Evolutionary conservation across 176 grass and related monocot genomes (phyloP).

Genomic region (Zea mays): DNA sequence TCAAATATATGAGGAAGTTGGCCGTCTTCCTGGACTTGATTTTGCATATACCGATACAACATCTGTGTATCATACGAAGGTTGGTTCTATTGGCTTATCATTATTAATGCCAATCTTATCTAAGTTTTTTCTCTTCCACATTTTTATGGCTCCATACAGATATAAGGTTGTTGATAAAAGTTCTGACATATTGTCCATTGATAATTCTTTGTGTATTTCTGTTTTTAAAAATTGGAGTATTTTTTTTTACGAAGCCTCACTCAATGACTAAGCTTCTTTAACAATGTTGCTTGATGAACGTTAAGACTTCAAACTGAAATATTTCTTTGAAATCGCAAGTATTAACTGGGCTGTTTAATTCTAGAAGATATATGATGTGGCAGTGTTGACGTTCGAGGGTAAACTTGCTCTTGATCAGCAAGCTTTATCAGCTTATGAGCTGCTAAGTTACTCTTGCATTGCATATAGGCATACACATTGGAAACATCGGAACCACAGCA

Average conservation of each 20-base stretch:
- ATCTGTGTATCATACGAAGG: conserved; percentile 98
- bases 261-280: conserved; percentile 1
- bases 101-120: conserved; percentile 20
- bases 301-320: not conserved
- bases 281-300: conserved; percentile 18
- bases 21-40: conserved; percentile 85
- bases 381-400: not conserved
- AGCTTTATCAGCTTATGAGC: not conserved
- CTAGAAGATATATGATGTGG: not conserved
- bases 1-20: conserved; percentile 96
- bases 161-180: not conserved
- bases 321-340: not conserved
- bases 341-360: conserved; percentile 6
- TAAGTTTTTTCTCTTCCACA: not conserved
- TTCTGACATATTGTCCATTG: not conserved
- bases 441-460: no score
- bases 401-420: not conserved
- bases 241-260: not conserved
- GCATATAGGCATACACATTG: not conserved
- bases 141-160: not conserved
- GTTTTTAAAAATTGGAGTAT: not conserved
- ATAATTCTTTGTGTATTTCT: conserved; percentile 20
- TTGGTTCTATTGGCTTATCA: conserved; percentile 38
- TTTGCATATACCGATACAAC: conserved; percentile 93
- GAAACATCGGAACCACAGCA: not conserved